Evolutionary conservation across 2,329 filamentous ascomycete genomes (phyloP).

Genomic region (Fusarium oligoseptatum): DNA sequence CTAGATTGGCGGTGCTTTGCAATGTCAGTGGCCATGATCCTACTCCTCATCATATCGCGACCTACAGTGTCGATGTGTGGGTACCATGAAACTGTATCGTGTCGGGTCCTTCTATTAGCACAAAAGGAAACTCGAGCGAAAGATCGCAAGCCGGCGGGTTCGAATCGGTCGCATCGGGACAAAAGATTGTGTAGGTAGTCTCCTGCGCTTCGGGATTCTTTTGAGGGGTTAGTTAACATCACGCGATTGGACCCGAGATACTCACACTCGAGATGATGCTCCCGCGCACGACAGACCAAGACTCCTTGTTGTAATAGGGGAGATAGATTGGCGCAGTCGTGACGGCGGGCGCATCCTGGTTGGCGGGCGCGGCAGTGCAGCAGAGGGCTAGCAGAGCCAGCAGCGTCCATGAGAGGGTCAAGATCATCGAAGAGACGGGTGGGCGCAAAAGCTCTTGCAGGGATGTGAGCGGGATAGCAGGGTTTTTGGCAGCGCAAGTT

Average conservation of each 20-base stretch:
- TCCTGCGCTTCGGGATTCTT: slow-evolving; percentile 48
- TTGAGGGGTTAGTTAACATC: slow-evolving; percentile 3
- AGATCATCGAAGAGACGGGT: slow-evolving; percentile 25
- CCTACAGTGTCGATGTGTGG: slow-evolving; percentile 59
- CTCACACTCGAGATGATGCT: slow-evolving; percentile 61
- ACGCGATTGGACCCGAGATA: not conserved
- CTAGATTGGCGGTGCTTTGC: slow-evolving; percentile 58
- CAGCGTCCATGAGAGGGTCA: slow-evolving; percentile 29
- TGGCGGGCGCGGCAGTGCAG: slow-evolving; percentile 39
- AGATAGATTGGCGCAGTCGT: slow-evolving; percentile 61
- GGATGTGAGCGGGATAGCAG: not conserved
- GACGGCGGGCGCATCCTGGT: slow-evolving; percentile 42
- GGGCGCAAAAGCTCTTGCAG: not conserved
- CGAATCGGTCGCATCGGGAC: slow-evolving; percentile 56
- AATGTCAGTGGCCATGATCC: slow-evolving; percentile 8
- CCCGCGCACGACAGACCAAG: slow-evolving; percentile 61
- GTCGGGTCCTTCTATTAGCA: slow-evolving; percentile 60
- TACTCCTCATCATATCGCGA: not conserved
- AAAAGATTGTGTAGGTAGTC: slow-evolving; percentile 65
- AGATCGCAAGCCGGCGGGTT: slow-evolving; percentile 58
- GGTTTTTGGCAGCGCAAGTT: not conserved
- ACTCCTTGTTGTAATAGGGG: slow-evolving; percentile 57
- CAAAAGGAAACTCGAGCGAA: slow-evolving; percentile 61
- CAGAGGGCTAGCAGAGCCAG: slow-evolving; percentile 46
- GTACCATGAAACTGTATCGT: slow-evolving; percentile 61